Evolutionary conservation across 192 early-diverging fungal species (phyloP), one percentile per base, ranked within the genome.

Genomic region (Lobosporangium transversale): DNA sequence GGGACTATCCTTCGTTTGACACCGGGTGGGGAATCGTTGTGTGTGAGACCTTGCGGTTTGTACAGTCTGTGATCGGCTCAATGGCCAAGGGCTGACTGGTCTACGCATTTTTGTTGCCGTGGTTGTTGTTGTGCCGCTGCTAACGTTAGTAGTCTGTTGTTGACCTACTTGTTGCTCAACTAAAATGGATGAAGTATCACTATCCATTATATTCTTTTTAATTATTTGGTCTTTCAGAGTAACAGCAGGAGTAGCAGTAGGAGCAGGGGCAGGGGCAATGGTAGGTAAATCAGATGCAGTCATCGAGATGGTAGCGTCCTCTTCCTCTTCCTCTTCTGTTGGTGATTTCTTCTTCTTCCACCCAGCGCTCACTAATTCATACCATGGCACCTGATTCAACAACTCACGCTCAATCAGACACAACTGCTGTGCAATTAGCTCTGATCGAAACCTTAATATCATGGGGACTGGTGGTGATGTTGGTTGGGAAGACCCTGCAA

Each of bases 311-410:
- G n/a, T n/a, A n/a, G n/a, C n/a, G n/a, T n/a, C n/a, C n/a, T n/a
- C n/a, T n/a, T n/a, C n/a, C n/a, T n/a, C n/a, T n/a, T n/a, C n/a
- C n/a, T n/a, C n/a, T n/a, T n/a, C n/a, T n/a, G n/a, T n/a, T n/a
- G n/a, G n/a, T n/a, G n/a, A n/a, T n/a, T n/a, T n/a, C n/a, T 79
- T 85, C 44, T 85, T 82, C n/a, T 80, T 86, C 85, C 85, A 87
- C 1, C 74, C 79, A 27, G 76, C 78, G 43, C 86, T 79, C 1
- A 88, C 80, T 15, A 88, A 49, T 17, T 88, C 86, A 53, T 83
- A 80, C 86, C 86, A 88, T 35, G 70, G 70, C 20, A 88, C 69
- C 43, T 69, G 70, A 15, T 81, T 57, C 48, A 88, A 61, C 3
- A 79, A 49, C 21, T 84, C 80, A 20, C 80, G 79, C 62, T 89